These are phyloP conservation scores for Colletotrichum euphorbiae DNA, from an alignment of 2,329 filamentous ascomycete species.

Conservation along the genomic window DNA sequence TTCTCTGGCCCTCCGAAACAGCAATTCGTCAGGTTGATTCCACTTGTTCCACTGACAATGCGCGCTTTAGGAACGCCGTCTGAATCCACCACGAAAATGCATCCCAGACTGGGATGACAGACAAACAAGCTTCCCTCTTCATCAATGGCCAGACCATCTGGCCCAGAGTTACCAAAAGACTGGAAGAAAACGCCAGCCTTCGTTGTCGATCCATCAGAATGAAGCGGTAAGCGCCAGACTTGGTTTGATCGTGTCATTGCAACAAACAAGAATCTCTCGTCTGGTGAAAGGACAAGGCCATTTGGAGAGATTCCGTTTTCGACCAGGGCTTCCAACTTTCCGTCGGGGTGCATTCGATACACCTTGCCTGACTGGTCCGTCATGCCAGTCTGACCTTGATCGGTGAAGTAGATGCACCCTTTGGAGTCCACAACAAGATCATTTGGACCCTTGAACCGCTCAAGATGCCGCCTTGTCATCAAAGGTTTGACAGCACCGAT, in stretches of 20 bases:
- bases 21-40: constrained; percentile 54
- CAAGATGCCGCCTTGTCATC: constrained; percentile 52
- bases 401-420: constrained; percentile 56
- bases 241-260: constrained; percentile 55
- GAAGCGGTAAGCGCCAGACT: constrained; percentile 55
- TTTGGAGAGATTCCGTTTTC: constrained; percentile 55
- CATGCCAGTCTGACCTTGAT: constrained; percentile 58
- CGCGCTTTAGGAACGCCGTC: constrained; percentile 52
- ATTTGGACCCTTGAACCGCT: constrained; percentile 57
- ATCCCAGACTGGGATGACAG: constrained; percentile 51
- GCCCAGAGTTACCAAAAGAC: constrained; percentile 54
- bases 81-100: constrained; percentile 51
- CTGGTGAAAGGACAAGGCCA: constrained; percentile 51
- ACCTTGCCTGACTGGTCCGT: constrained; percentile 55
- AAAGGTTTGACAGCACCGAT: constrained; percentile 45
- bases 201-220: constrained; percentile 52
- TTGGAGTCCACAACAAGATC: constrained; percentile 54
- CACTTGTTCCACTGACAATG: constrained; percentile 47
- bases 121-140: constrained; percentile 53
- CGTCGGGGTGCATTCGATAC: constrained; percentile 50
- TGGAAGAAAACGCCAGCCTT: constrained; percentile 55
- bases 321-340: constrained; percentile 52
- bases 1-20: constrained; percentile 53
- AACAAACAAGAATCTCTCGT: constrained; percentile 54
- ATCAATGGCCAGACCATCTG: constrained; percentile 53